These are phyloP conservation scores for Azolla pinnata DNA, from an alignment of 75 land plant genomes.

Conservation along the genomic window DNA sequence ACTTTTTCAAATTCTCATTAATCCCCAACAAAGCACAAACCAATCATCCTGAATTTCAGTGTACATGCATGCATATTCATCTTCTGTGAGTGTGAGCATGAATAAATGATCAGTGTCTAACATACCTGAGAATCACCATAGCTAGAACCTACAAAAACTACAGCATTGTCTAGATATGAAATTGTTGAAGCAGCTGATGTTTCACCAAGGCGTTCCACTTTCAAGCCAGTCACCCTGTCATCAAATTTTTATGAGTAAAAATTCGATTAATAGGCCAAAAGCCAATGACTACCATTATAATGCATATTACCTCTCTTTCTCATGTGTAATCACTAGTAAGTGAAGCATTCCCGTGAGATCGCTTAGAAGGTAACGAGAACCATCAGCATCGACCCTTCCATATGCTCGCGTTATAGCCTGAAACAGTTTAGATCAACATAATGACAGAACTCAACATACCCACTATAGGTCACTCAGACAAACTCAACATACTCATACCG, in stretches of 20 bases:
- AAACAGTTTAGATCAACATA: not conserved
- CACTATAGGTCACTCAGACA: not conserved
- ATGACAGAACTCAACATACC: not conserved
- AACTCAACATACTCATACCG: conserved; percentile 34
- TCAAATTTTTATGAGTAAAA: too few species aligned
- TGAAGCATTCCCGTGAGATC: conserved; percentile 83
- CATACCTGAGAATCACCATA: conserved; percentile 96
- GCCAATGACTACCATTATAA: not conserved
- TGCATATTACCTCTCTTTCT: conserved; percentile 65
- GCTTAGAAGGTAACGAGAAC: conserved; percentile 89
- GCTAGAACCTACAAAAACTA: conserved; percentile 89
- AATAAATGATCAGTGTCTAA: not conserved
- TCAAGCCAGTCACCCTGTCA: conserved; percentile 77
- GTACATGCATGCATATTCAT: too few species aligned
- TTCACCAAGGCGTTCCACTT: conserved; percentile 85
- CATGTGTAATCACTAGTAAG: conserved; percentile 93
- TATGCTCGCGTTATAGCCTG: conserved; percentile 96
- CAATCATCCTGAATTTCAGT: too few species aligned
- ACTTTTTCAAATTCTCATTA: too few species aligned
- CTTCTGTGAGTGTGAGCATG: too few species aligned
- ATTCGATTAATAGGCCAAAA: not conserved
- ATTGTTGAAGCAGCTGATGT: conserved; percentile 93
- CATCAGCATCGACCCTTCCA: conserved; percentile 98
- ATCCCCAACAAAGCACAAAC: too few species aligned
- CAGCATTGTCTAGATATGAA: conserved; percentile 93